phyloP scores from a whole-genome alignment of 179 eudicot genomes.

The Actinidia chinensis region DNA sequence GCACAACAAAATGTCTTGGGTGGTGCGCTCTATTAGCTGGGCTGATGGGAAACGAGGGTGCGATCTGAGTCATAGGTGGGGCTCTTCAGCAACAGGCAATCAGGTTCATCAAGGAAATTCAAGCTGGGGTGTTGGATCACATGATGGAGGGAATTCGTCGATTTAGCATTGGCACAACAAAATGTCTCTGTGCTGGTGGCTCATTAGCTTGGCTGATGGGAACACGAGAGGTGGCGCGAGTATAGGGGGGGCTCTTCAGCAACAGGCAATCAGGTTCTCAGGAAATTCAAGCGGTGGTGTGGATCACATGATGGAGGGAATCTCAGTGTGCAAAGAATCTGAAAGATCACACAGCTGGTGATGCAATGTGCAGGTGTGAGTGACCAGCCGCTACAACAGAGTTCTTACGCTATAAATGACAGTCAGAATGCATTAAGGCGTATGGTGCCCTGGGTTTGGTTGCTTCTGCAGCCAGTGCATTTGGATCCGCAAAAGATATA shows the following conservation, averaged over 20 bases:
- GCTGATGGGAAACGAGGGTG: conserved; percentile 59
- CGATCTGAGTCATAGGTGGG: conserved; percentile 53
- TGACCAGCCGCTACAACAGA: conserved; percentile 70
- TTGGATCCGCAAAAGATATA: conserved; percentile 92
- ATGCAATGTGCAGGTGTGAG: conserved; percentile 57
- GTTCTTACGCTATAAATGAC: conserved; percentile 52
- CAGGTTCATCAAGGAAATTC: conserved; percentile 77
- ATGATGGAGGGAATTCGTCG: conserved; percentile 73
- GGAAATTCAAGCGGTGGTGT: too few relatives aligned
- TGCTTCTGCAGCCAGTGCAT: conserved; percentile 98
- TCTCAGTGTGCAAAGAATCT: conserved; percentile 74
- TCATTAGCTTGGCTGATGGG: too few relatives aligned
- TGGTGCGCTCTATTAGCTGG: conserved; percentile 48
- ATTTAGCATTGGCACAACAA: too few relatives aligned
- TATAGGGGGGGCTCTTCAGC: too few relatives aligned
- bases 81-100: conserved; percentile 52
- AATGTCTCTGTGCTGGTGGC: too few relatives aligned
- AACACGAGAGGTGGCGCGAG: too few relatives aligned
- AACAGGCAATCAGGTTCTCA: too few relatives aligned
- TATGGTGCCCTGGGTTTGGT: conserved; percentile 66
- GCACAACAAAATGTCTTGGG: conserved; percentile 81
- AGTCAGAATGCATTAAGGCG: conserved; percentile 81
- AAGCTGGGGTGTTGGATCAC: conserved; percentile 54
- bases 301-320: too few relatives aligned
- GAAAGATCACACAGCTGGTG: conserved; percentile 65